Base-by-base conservation (phyloP, 139 green algal genomes). In the Chlamydomonas sphaeroides region DNA sequence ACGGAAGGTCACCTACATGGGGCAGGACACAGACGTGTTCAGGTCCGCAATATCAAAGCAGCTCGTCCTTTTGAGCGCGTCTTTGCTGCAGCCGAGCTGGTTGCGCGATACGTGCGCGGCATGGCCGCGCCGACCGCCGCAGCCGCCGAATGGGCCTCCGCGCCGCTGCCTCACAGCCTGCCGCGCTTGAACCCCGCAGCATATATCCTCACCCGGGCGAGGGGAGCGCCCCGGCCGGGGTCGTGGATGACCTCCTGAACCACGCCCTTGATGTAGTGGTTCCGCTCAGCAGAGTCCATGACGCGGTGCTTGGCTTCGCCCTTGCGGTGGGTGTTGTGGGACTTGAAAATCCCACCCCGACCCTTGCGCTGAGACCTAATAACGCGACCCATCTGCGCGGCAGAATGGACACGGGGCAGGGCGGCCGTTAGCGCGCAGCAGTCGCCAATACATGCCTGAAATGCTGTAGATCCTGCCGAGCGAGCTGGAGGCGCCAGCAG, bases 161-260 rank as follows among this genome's bases (percentile, higher is more conserved):
- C 56, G 25, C 25, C 56, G 56, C 56, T 32, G 25, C 23, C 23
- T 28, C 56, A 32, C 56, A 21, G 25, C 56, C 23, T 25, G 56
- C 56, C 21, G 56, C 56, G 56, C 25, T 14, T 53, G 45, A 21
- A 21, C 14, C 10, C 11, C 45, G 10, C 11, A 57, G 28, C 36
- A 35, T 11, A 14, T 35, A 75, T 33, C 2, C 81, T 75, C 82
- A 98, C 96, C 92, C 94, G 94, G 0, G 97, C 97, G 53, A 99
- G 94, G 33, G 97, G 97, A 38, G 97, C 97, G 77, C 97, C 97
- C 86, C 97, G 93, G 41, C 94, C 97, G 38, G 96, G 89, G 88
- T 99, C 97, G 89, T 99, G 97, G 67, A 99, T 93, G 88, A 99
- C 98, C 67, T 99, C 95, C 6, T 83, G 93, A n/a, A 99, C 95